phyloP scores from a whole-genome alignment of 305 asterid species.

The Withania somnifera region DNA sequence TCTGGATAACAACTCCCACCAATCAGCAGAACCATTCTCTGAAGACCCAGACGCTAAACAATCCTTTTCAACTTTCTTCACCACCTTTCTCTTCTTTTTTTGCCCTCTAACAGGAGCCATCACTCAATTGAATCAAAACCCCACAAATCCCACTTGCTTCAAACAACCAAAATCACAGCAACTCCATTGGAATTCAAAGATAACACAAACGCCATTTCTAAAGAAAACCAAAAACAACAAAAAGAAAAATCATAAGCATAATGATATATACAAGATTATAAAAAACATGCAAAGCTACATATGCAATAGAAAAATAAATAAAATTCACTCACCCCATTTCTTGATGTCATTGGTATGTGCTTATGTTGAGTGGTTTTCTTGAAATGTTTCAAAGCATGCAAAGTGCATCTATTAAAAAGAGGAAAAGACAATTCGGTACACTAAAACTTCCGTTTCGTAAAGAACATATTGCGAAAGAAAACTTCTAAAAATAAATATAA shows the following conservation, averaged over 20 bases:
- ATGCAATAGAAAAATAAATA: neutral
- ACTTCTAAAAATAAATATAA: no score
- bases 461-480: no score
- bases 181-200: constrained; percentile 14
- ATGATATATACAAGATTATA: constrained; percentile 10
- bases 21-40: constrained; percentile 50
- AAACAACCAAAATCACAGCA: constrained; percentile 17
- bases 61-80: constrained; percentile 34
- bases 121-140: constrained; percentile 26
- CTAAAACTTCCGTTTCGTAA: no score
- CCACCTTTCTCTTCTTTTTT: constrained; percentile 56
- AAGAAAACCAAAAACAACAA: neutral
- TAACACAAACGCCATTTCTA: constrained; percentile 16
- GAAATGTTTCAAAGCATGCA: constrained; percentile 33
- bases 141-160: constrained; percentile 18
- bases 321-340: neutral
- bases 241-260: constrained; percentile 12
- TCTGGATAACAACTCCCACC: constrained; percentile 57
- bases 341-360: constrained; percentile 10
- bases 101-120: constrained; percentile 76
- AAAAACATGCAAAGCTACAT: constrained; percentile 27
- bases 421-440: no score
- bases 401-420: constrained; percentile 10
- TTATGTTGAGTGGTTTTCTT: neutral
- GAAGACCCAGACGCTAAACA: constrained; percentile 44